Conservation (phyloP, 2,329 filamentous ascomycete species). For the Endoconidiophora polonica region DNA sequence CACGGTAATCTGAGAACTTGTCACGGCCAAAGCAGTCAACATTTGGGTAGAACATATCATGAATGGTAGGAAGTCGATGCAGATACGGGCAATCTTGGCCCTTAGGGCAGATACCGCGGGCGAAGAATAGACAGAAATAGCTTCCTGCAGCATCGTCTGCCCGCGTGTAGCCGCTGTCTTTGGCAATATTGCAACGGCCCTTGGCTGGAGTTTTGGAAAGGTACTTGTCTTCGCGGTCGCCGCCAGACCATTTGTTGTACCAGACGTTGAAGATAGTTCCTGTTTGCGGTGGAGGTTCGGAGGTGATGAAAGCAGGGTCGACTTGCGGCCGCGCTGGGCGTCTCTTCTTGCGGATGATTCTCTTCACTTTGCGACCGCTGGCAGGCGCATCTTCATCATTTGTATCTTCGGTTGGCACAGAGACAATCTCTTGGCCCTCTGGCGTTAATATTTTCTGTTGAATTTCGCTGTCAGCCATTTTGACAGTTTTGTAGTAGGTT, state of each 20-base stretch:
- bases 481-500: neutral
- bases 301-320: constrained; percentile 66
- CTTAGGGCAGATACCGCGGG: constrained; percentile 64
- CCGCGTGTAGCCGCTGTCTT: constrained; percentile 62
- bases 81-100: constrained; percentile 90
- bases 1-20: constrained; percentile 82
- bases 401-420: neutral
- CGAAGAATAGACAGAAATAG: constrained; percentile 89
- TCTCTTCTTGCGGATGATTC: constrained; percentile 85
- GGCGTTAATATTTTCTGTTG: neutral
- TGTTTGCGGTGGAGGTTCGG: constrained; percentile 77
- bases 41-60: constrained; percentile 84
- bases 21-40: constrained; percentile 90
- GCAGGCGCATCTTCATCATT: too few species aligned
- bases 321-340: constrained; percentile 81
- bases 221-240: constrained; percentile 85
- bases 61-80: constrained; percentile 70
- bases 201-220: constrained; percentile 67
- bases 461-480: constrained; percentile 2
- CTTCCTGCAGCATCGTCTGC: constrained; percentile 62
- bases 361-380: constrained; percentile 41
- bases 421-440: neutral
- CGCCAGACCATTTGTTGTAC: constrained; percentile 98
- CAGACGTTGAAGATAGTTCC: constrained; percentile 96
- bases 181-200: constrained; percentile 71